Percentiles rank a stretch among this genome's conserved stretches.
Conservation (phyloP, 495 filamentous ascomycete genomes). For the Sordaria brevicollis region DNA sequence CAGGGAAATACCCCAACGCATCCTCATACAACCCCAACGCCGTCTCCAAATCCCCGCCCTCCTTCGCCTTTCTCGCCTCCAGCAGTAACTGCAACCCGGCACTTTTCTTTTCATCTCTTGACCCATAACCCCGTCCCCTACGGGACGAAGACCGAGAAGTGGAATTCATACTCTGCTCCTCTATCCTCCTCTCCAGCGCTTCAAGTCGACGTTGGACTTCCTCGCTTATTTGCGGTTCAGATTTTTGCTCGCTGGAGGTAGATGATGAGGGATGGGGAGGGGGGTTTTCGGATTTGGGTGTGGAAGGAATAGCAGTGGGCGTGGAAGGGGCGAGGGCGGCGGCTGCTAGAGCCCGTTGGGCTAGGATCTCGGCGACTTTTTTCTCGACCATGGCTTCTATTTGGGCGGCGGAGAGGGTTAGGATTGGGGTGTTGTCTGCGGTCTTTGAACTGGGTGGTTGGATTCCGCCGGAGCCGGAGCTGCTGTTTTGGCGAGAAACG, state of each 20-base stretch:
- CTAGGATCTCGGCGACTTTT: conserved; percentile 82
- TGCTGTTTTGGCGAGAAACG: background rate
- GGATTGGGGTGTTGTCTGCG: conserved; percentile 22
- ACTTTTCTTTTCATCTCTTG: conserved; percentile 48
- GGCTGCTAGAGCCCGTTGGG: conserved; percentile 47
- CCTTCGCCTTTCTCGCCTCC: conserved; percentile 86
- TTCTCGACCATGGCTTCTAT: conserved; percentile 88
- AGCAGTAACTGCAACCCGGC: conserved; percentile 69
- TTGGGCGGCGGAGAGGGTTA: conserved; percentile 55
- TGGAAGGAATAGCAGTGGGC: background rate
- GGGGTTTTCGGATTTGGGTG: conserved; percentile 9
- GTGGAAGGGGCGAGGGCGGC: conserved; percentile 2
- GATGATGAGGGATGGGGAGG: too few species aligned
- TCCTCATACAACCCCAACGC: conserved; percentile 81
- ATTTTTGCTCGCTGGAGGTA: conserved; percentile 14
- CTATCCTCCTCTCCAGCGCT: conserved; percentile 72
- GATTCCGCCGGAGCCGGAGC: conserved; percentile 18
- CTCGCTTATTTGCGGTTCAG: conserved; percentile 50
- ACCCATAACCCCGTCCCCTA: conserved; percentile 23
- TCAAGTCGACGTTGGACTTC: conserved; percentile 74
- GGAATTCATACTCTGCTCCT: conserved; percentile 20
- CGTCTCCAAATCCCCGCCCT: conserved; percentile 63
- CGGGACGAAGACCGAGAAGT: background rate
- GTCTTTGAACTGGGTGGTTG: conserved; percentile 5
- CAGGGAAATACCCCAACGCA: conserved; percentile 76